Evolutionary conservation across 345 rosid species (phyloP), one percentile per base, ranked within the genome.

Genomic region (Firmiana major): DNA sequence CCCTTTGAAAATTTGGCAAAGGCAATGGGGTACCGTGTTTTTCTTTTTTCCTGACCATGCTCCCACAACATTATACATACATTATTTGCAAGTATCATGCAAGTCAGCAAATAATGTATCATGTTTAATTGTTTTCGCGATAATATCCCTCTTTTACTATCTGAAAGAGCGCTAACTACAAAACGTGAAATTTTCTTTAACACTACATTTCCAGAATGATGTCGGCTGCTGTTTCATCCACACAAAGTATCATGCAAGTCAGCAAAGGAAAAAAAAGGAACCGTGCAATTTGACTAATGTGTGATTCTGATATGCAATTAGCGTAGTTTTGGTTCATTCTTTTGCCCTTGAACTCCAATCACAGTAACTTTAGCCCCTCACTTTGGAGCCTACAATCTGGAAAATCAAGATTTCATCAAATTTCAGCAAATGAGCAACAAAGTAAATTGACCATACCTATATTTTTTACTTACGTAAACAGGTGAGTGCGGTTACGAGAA

Each of bases 401-500:
- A 63, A 80, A 46, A 63, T 63, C 10, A 16, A 49, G 58, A 62
- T 22, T 66, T 40, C 36, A 31, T 22, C 9, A 72, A 51, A 40
- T 71, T 65, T n/a, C 38, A 70, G 24, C 9, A 12, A 28, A 11
- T 46, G 19, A 73, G 64, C 53, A 19, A 26, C 7, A 17, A 22
- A 28, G 26, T 49, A 51, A 76, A 28, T 46, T 63, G 70, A 75
- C 48, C 48, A 22, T 57, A 36, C 42, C 62, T 22, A 15, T 10
- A 9, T 70, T 22, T 51, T 34, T 59, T 19, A 75, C 89, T 96
- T 87, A 93, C 93, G 91, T 87, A 84, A 96, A 96, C 80, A 91
- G 80, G 49, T 88, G 90, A 78, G 84, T 81, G 75, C 91, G 92
- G 66, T 79, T 82, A 28, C 97, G 97, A 77, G 97, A 92, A 64